Evolutionary conservation across 2,329 filamentous ascomycete genomes (phyloP).

Genomic region (Botrytis deweyae): DNA sequence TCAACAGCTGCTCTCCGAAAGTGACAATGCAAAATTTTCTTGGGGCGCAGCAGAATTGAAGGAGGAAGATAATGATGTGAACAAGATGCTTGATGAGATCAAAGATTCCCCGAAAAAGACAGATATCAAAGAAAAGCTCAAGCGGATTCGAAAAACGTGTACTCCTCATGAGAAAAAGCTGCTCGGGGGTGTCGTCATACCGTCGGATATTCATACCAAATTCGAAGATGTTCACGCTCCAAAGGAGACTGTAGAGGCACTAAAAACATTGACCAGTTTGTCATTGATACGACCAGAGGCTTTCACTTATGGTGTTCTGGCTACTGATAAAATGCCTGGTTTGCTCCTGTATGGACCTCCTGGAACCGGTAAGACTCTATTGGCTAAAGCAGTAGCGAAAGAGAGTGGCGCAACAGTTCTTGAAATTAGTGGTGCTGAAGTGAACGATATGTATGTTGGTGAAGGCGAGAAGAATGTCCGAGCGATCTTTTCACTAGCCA

Average conservation of each 20-base stretch:
- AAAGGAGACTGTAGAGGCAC: conserved; percentile 76
- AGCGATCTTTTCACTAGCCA: conserved; percentile 86
- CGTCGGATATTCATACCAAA: conserved; percentile 77
- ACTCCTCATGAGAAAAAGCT: conserved; percentile 82
- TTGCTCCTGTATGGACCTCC: conserved; percentile 86
- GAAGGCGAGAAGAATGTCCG: conserved; percentile 95
- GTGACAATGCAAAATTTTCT: conserved; percentile 48
- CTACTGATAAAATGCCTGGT: conserved; percentile 86
- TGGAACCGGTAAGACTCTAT: conserved; percentile 71
- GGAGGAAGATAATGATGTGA: conserved; percentile 41
- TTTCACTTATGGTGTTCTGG: conserved; percentile 93
- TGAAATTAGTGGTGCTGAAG: conserved; percentile 84
- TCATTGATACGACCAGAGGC: conserved; percentile 86
- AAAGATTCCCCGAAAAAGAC: conserved; percentile 38
- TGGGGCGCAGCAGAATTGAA: conserved; percentile 46
- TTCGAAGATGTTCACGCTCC: conserved; percentile 86
- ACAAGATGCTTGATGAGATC: conserved; percentile 29
- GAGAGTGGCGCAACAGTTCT: conserved; percentile 72
- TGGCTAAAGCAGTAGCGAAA: conserved; percentile 68
- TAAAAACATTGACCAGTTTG: conserved; percentile 85
- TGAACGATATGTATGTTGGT: conserved; percentile 96
- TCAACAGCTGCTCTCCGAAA: conserved; percentile 45
- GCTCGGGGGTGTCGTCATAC: conserved; percentile 76
- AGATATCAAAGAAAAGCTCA: conserved; percentile 44
- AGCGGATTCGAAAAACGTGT: conserved; percentile 54